These are phyloP conservation scores for Aspergillus uvarum DNA, from an alignment of 2,329 filamentous ascomycete genomes.

Conservation along the genomic window DNA sequence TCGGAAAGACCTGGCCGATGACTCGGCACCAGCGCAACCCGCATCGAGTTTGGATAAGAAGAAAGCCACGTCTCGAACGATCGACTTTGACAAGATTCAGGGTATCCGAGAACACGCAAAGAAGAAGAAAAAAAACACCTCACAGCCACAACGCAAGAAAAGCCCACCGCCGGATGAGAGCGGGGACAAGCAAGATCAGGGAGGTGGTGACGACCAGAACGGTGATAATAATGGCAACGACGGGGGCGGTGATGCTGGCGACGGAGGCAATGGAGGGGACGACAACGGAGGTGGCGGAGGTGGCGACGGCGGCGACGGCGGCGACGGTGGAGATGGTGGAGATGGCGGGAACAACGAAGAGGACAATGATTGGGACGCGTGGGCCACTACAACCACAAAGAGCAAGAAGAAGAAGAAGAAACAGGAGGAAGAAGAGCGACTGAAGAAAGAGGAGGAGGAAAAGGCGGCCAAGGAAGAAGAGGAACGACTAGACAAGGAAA, in stretches of 20 bases:
- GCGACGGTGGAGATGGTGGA: constrained; percentile 27
- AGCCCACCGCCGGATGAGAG: constrained; percentile 22
- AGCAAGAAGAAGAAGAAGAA: constrained; percentile 39
- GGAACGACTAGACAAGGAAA: constrained; percentile 26
- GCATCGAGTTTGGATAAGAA: constrained; percentile 5
- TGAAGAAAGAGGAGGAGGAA: constrained; percentile 31
- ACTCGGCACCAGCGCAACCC: constrained; percentile 9
- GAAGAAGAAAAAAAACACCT: constrained; percentile 28
- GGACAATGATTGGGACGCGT: constrained; percentile 43
- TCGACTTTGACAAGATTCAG: constrained; percentile 26
- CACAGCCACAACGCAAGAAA: constrained; percentile 17
- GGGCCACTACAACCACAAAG: constrained; percentile 36
- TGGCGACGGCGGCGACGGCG: constrained; percentile 35
- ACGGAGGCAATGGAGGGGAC: constrained; percentile 34
- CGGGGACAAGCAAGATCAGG: constrained; percentile 18
- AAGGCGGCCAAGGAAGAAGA: constrained; percentile 27
- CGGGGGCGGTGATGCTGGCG: constrained; percentile 42
- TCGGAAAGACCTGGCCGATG: constrained; percentile 16
- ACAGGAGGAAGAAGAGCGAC: constrained; percentile 31
- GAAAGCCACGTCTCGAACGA: constrained; percentile 10
- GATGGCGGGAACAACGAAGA: constrained; percentile 34
- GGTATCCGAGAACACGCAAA: constrained; percentile 36
- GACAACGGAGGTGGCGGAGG: constrained; percentile 36
- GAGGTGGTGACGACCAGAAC: constrained; percentile 13
- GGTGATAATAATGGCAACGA: constrained; percentile 39